These are phyloP conservation scores for Cylindrodendrum hubeiense DNA, from an alignment of 2,329 filamentous ascomycete genomes.

Conservation along the genomic window DNA sequence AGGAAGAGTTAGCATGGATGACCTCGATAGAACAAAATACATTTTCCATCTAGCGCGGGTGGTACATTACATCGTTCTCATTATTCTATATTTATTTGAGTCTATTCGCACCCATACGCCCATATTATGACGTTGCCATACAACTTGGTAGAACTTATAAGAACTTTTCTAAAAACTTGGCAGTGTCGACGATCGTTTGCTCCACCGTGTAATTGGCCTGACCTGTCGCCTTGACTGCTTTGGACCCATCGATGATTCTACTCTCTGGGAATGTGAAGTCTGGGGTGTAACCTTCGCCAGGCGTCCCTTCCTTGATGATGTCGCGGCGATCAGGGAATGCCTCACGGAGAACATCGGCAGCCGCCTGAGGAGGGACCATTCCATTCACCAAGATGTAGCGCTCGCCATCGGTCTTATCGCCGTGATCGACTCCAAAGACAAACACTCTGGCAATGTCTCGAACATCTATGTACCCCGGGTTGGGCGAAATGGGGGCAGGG, in stretches of 20 bases:
- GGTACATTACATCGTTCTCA: too few relatives aligned
- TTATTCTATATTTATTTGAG: too few relatives aligned
- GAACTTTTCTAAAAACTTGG: constrained; percentile 34
- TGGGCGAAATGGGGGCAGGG: constrained; percentile 24
- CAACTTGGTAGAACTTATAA: neutral
- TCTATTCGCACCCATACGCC: too few relatives aligned
- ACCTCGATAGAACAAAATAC: too few relatives aligned
- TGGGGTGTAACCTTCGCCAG: constrained; percentile 35
- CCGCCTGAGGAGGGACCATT: constrained; percentile 36
- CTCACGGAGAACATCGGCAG: constrained; percentile 40
- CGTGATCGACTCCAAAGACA: constrained; percentile 37
- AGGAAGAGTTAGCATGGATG: too few relatives aligned
- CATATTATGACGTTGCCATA: neutral
- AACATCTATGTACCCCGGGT: constrained; percentile 37
- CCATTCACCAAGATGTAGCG: constrained; percentile 36
- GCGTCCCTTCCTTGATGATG: constrained; percentile 36
- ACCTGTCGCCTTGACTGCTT: constrained; percentile 32
- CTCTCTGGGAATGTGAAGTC: constrained; percentile 26
- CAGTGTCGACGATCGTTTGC: constrained; percentile 39
- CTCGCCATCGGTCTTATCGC: constrained; percentile 35
- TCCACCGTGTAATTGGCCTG: constrained; percentile 33
- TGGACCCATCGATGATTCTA: constrained; percentile 34
- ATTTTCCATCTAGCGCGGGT: too few relatives aligned
- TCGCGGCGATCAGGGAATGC: constrained; percentile 35
- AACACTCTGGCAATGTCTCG: constrained; percentile 39